phyloP scores from a whole-genome alignment of 73 alveolate genomes.

The Diophrys appendiculata region DNA sequence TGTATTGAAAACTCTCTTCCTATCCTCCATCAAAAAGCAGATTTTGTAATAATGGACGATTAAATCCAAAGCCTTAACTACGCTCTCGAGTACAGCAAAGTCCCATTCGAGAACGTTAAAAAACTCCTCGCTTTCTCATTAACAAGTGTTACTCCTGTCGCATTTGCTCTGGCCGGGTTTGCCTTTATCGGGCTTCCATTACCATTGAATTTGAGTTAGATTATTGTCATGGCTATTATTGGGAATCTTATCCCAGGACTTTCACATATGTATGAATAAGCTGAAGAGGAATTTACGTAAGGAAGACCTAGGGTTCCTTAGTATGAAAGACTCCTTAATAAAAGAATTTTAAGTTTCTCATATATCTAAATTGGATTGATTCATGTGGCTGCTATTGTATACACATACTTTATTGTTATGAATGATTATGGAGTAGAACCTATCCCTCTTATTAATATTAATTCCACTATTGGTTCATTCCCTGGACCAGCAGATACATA shows the following conservation, averaged over 20 bases:
- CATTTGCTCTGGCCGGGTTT: not conserved
- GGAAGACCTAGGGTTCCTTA: not conserved
- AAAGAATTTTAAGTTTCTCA: not conserved
- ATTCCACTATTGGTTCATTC: not conserved
- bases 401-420: slow-evolving; percentile 4
- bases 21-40: not conserved
- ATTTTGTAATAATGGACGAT: not conserved
- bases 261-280: not conserved
- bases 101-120: not conserved
- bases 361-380: not conserved
- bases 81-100: not conserved
- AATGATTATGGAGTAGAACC: slow-evolving; percentile 35
- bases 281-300: not conserved
- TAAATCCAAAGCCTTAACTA: too few relatives aligned
- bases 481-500: not conserved
- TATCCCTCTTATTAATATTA: not conserved
- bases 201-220: not conserved
- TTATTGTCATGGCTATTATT: too few relatives aligned
- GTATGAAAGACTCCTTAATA: not conserved
- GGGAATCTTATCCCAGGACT: not conserved
- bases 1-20: not conserved
- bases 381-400: not conserved
- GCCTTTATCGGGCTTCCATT: not conserved
- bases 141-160: not conserved
- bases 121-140: not conserved